Conservation (phyloP, 140 eudicot genomes). For the Anethum foeniculum region DNA sequence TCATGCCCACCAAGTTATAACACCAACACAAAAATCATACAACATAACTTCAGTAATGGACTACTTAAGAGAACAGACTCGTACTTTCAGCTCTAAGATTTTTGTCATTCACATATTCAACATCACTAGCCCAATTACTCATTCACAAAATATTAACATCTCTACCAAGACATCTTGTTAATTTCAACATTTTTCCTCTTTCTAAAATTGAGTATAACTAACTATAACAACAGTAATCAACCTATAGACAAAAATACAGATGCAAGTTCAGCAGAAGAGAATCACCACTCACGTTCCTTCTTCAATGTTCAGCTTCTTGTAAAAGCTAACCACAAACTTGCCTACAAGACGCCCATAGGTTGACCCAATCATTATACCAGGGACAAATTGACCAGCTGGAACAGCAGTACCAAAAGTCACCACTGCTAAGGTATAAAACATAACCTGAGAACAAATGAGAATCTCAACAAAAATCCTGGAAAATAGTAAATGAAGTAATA, state of each 20-base stretch:
- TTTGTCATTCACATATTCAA: not conserved
- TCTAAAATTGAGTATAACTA: not conserved
- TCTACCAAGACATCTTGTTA: not conserved
- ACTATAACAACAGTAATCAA: not conserved
- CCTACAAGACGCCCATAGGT: conserved; percentile 99
- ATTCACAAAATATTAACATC: not conserved
- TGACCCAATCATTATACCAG: conserved; percentile 98
- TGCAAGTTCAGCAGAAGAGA: conserved; percentile 9
- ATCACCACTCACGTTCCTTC: conserved; percentile 88
- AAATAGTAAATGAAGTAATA: not conserved
- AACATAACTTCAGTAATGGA: not conserved
- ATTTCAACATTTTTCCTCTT: not conserved
- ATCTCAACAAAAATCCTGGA: conserved; percentile 6
- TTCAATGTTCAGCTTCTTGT: conserved; percentile 73
- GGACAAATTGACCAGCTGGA: conserved; percentile 99
- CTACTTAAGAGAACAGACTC: not conserved
- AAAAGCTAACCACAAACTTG: conserved; percentile 83
- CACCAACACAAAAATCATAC: not conserved
- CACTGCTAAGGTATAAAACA: conserved; percentile 91
- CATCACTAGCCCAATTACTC: not conserved
- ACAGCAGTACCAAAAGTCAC: conserved; percentile 97
- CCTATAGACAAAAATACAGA: not conserved
- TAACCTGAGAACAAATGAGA: conserved; percentile 45
- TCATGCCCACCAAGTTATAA: not conserved
- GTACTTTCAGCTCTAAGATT: not conserved